phyloP scores from a whole-genome alignment of 2,329 filamentous ascomycete genomes.

The Dactylonectria estremocensis region DNA sequence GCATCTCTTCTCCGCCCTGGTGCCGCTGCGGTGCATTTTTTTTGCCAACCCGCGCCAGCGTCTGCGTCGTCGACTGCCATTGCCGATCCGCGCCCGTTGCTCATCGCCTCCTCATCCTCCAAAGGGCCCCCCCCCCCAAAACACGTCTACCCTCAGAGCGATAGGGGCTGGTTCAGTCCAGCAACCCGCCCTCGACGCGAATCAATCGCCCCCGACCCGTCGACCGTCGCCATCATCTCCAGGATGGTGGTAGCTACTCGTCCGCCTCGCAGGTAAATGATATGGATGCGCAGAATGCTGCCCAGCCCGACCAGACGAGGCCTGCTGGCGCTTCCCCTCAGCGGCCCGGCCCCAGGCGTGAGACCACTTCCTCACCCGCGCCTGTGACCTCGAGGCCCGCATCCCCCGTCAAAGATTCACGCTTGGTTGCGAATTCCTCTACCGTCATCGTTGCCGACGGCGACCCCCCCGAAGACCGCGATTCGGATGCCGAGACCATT shows the following conservation, averaged over 20 bases:
- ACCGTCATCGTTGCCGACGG: constrained; percentile 46
- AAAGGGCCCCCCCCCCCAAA: constrained; percentile 5
- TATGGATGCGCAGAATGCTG: constrained; percentile 80
- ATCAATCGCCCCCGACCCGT: constrained; percentile 45
- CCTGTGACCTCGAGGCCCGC: constrained; percentile 45
- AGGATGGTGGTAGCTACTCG: constrained; percentile 72
- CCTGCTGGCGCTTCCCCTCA: constrained; percentile 68
- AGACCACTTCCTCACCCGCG: constrained; percentile 42
- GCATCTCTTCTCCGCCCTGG: constrained; percentile 11
- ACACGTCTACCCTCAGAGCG: constrained; percentile 25
- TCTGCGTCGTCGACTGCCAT: constrained; percentile 30
- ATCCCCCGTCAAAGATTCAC: constrained; percentile 43
- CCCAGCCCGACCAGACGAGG: constrained; percentile 74
- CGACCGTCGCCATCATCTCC: constrained; percentile 53
- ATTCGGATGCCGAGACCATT: constrained; percentile 82
- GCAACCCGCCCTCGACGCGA: constrained; percentile 40
- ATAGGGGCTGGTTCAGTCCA: constrained; percentile 35
- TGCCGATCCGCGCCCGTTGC: constrained; percentile 30
- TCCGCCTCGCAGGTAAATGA: constrained; percentile 71
- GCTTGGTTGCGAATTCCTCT: constrained; percentile 52
- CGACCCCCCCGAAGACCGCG: constrained; percentile 67
- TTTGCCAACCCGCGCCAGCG: constrained; percentile 24
- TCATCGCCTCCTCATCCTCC: constrained; percentile 31
- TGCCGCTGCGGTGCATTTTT: constrained; percentile 13
- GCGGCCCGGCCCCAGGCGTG: constrained; percentile 52